Conservation (phyloP, 768 basidiomycete species). For the Fomitopsis serialis region DNA sequence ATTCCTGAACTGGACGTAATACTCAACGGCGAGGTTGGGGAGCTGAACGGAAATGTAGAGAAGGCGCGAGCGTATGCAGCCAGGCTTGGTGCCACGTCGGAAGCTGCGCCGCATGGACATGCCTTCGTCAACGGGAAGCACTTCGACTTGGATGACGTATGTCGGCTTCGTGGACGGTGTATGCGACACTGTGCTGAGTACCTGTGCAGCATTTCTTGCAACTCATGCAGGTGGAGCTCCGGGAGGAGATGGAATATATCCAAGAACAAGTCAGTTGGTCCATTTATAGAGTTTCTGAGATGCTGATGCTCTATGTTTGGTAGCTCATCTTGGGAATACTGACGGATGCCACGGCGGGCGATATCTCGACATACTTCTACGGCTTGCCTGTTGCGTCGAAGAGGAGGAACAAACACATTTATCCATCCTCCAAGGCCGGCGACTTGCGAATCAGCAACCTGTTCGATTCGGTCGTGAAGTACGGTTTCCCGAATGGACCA, state of each 20-base stretch:
- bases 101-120: constrained; percentile 46
- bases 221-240: constrained; percentile 56
- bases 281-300: neutral
- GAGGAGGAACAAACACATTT: constrained; percentile 74
- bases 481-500: constrained; percentile 36
- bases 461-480: constrained; percentile 44
- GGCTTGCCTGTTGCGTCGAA: constrained; percentile 71
- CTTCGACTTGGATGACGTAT: constrained; percentile 60
- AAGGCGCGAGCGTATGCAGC: constrained; percentile 48
- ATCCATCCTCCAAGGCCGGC: constrained; percentile 42
- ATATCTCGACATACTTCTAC: constrained; percentile 79
- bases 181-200: neutral
- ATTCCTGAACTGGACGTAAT: constrained; percentile 35
- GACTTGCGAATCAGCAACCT: constrained; percentile 51
- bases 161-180: constrained; percentile 18
- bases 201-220: constrained; percentile 54
- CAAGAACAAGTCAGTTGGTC: constrained; percentile 58
- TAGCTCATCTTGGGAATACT: constrained; percentile 35
- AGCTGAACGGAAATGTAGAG: constrained; percentile 30
- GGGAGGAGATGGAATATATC: constrained; percentile 56
- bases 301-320: neutral
- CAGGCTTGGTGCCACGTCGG: constrained; percentile 48
- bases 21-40: constrained; percentile 23
- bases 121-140: constrained; percentile 90
- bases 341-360: constrained; percentile 43